phyloP scores from a whole-genome alignment of 1,284 basidiomycete species.

The Cystobasidium pallidum region DNA sequence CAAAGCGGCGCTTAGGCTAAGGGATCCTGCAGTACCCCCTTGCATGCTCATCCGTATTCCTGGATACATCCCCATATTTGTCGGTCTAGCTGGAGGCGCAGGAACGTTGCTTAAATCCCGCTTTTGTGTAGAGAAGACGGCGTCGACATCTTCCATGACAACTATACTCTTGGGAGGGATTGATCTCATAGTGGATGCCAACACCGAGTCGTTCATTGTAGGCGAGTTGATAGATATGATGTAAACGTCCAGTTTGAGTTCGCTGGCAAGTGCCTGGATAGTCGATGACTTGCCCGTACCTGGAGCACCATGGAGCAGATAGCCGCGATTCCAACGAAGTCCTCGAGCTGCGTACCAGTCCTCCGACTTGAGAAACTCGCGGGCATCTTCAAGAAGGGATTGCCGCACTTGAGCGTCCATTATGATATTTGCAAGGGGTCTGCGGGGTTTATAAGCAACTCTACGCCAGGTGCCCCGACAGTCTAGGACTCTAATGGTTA shows the following conservation, averaged over 20 bases:
- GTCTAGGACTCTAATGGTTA: slow-evolving; percentile 37
- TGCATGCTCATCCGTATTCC: slow-evolving; percentile 26
- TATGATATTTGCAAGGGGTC: slow-evolving; percentile 39
- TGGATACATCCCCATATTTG: neutral
- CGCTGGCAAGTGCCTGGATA: slow-evolving; percentile 75
- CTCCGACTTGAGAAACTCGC: slow-evolving; percentile 68
- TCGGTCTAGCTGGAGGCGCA: neutral
- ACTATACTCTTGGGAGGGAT: slow-evolving; percentile 63
- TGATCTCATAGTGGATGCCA: slow-evolving; percentile 66
- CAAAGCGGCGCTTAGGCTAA: slow-evolving; percentile 72
- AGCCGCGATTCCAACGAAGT: slow-evolving; percentile 74
- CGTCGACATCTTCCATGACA: slow-evolving; percentile 51
- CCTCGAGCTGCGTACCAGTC: slow-evolving; percentile 71
- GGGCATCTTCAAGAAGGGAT: slow-evolving; percentile 66
- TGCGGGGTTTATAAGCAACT: slow-evolving; percentile 28
- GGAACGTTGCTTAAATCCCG: slow-evolving; percentile 16
- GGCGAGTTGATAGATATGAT: slow-evolving; percentile 71
- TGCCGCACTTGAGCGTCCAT: slow-evolving; percentile 55
- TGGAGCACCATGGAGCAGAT: slow-evolving; percentile 70
- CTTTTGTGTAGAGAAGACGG: slow-evolving; percentile 47
- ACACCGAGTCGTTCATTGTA: slow-evolving; percentile 68
- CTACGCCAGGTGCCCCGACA: slow-evolving; percentile 22
- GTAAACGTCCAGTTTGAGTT: slow-evolving; percentile 73
- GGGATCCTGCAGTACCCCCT: slow-evolving; percentile 52
- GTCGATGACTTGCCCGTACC: slow-evolving; percentile 76